Evolutionary conservation across 495 filamentous ascomycete genomes (phyloP), one percentile per base, ranked within the genome.

Genomic region (Saxispiralis lemnorum): DNA sequence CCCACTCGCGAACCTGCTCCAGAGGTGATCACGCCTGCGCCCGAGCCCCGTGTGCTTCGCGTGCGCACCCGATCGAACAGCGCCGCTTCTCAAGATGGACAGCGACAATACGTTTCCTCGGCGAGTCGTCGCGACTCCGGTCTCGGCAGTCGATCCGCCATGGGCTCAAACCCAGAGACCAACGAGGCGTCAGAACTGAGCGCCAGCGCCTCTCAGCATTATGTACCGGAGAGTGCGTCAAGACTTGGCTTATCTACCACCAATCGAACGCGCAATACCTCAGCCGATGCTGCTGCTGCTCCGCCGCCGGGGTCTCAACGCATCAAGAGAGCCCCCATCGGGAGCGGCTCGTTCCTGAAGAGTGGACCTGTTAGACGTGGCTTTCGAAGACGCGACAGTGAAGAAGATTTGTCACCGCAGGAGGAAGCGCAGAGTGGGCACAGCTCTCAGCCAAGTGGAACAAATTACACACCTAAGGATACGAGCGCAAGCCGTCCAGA

Each of bases 311-410:
- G 53, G 3, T 56, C 53, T 12, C 31, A 43, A 42, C 42, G 51
- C 12, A 39, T 53, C 33, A 56, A 56, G 34, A 40, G 53, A 14
- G 48, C 41, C 20, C 44, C 51, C 6, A 41, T 49, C 21, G 44
- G 38, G 2, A 51, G 51, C 6, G 53, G 53, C 2, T 47, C 44
- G 13, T 56, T 47, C 38, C 38, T 56, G 10, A 44, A 46, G 33
- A 41, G 51, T 28, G 53, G 44, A 19, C 51, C 51, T 9, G 45
- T 49, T n/a, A 31, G 53, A n/a, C 40, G 53, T 35, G 46, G 46
- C 6, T 51, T 56, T 17, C 37, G 53, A 16, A 49, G 53, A 39
- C 12, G 51, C 41, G 48, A 53, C 21, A 56, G 53, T 34, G 51
- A 53, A 16, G 53, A 56, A 14, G 49, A 53, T 28, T 21, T 53